These are phyloP conservation scores for Saturnispora sekii DNA, from an alignment of 805 yeast genomes.

Conservation along the genomic window DNA sequence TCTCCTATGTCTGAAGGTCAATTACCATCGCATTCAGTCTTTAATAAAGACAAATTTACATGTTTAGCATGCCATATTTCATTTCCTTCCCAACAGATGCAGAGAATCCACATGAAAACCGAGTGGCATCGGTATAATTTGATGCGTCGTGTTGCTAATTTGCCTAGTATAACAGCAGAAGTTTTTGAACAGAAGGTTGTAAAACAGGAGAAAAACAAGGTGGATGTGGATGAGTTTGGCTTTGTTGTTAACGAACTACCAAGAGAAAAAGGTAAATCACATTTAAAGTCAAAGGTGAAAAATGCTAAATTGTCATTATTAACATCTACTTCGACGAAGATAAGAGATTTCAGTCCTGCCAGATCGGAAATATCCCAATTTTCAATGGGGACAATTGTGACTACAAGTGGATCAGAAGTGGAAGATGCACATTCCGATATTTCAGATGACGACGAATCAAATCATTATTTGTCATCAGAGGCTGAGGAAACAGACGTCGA, in stretches of 20 bases:
- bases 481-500: conserved; percentile 13
- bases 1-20: background rate
- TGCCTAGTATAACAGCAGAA: conserved; percentile 47
- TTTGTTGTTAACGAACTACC: conserved; percentile 25
- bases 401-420: conserved; percentile 15
- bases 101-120: conserved; percentile 89
- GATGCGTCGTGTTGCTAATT: conserved; percentile 83
- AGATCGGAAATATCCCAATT: conserved; percentile 47
- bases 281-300: conserved; percentile 13
- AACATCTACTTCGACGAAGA: background rate
- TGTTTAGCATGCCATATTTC: conserved; percentile 85
- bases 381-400: conserved; percentile 33
- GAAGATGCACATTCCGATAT: conserved; percentile 18
- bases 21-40: conserved; percentile 9
- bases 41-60: conserved; percentile 32
- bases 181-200: conserved; percentile 23
- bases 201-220: conserved; percentile 19
- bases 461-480: conserved; percentile 9
- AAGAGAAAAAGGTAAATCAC: conserved; percentile 7
- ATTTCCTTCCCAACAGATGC: conserved; percentile 74
- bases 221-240: conserved; percentile 41
- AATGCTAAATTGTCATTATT: background rate
- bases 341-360: conserved; percentile 41
- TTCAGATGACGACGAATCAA: conserved; percentile 2
- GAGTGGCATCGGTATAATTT: conserved; percentile 98